These are phyloP conservation scores for Adiantum capillusveneris DNA, from an alignment of 75 land plant genomes.

Conservation along the genomic window DNA sequence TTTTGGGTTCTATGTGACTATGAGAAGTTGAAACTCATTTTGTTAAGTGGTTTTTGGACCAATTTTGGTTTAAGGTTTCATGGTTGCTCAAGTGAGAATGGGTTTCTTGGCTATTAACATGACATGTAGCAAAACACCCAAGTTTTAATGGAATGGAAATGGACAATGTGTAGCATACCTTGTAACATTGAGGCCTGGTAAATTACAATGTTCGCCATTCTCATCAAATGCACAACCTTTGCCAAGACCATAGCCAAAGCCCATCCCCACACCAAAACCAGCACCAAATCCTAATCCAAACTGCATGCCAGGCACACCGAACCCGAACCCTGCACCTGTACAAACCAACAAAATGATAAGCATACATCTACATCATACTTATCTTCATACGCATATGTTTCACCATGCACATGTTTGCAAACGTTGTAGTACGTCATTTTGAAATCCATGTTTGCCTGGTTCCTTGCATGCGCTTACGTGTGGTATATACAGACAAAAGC, in stretches of 20 bases:
- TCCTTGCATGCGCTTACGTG: too few relatives aligned
- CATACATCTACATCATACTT: too few relatives aligned
- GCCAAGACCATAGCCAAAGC: constrained; percentile 37
- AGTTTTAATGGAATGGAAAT: not conserved
- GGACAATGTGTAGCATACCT: not conserved
- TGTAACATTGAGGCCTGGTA: not conserved
- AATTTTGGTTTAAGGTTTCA: not conserved
- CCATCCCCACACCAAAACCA: constrained; percentile 35
- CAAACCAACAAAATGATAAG: not conserved
- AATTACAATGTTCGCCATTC: constrained; percentile 27
- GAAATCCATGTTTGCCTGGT: too few relatives aligned
- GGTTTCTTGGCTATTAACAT: too few relatives aligned
- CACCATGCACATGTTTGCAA: too few relatives aligned
- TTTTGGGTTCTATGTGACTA: too few relatives aligned
- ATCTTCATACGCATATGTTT: too few relatives aligned
- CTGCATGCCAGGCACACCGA: constrained; percentile 36
- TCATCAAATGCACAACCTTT: constrained; percentile 39
- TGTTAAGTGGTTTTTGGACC: not conserved
- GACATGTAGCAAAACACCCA: not conserved
- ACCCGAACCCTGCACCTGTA: constrained; percentile 34
- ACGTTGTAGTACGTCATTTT: too few relatives aligned
- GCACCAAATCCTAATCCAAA: constrained; percentile 32
- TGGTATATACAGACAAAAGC: too few relatives aligned
- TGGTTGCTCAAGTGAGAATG: not conserved
- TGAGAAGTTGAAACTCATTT: too few relatives aligned